phyloP scores from a whole-genome alignment of 805 yeast genomes.

The Candida qinlingensis region DNA sequence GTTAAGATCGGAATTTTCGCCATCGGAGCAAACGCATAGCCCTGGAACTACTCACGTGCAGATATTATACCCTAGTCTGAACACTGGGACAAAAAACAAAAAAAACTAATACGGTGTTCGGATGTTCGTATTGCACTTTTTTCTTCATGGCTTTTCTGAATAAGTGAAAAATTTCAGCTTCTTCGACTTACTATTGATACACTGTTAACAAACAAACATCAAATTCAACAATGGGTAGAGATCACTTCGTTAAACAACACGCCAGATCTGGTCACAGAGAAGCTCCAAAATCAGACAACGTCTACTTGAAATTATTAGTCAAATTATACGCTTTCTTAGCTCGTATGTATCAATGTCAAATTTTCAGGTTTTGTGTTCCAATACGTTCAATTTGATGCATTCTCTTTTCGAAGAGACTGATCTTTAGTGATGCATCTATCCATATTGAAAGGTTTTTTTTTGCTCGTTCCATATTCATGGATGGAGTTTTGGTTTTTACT shows the following conservation, averaged over 20 bases:
- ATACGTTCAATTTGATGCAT: conserved; percentile 2
- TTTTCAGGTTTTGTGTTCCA: conserved; percentile 6
- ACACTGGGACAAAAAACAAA: neutral
- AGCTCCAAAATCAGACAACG: conserved; percentile 99
- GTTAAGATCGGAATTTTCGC: too few relatives aligned
- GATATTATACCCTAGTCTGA: too few relatives aligned
- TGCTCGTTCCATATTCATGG: conserved; percentile 2
- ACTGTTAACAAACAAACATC: conserved; percentile 5
- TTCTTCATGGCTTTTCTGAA: neutral
- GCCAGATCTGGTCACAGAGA: conserved; percentile 92
- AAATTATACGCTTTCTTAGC: conserved; percentile 98
- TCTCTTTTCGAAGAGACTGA: conserved; percentile 4
- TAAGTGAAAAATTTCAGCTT: conserved; percentile 5
- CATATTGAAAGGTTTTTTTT: conserved; percentile 1
- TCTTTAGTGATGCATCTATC: neutral
- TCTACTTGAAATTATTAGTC: conserved; percentile 96
- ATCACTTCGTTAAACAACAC: conserved; percentile 96
- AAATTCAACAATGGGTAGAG: conserved; percentile 78
- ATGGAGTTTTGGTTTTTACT: conserved; percentile 6
- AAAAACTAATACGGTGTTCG: neutral
- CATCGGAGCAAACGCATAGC: too few relatives aligned
- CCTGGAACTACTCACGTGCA: too few relatives aligned
- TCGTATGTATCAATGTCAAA: conserved; percentile 62
- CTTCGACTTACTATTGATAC: neutral
- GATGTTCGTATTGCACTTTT: neutral